These are phyloP conservation scores for Nannochloropsis granulata DNA, from an alignment of 108 stramenopile genomes.

Conservation along the genomic window DNA sequence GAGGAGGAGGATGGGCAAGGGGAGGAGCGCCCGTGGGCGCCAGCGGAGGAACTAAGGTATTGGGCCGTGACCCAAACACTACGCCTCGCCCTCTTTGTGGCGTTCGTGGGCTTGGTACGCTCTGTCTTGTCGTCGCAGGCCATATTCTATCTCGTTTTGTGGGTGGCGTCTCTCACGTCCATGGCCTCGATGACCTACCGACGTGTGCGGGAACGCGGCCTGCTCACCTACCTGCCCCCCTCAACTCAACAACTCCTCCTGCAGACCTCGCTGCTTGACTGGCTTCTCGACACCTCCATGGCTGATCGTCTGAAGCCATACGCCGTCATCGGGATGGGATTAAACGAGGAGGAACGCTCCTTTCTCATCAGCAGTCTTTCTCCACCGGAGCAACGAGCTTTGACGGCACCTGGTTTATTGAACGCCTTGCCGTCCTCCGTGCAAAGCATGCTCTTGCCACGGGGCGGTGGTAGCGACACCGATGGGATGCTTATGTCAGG, in stretches of 20 bases:
- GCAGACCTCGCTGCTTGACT: background rate
- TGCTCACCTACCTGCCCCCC: background rate
- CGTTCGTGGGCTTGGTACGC: background rate
- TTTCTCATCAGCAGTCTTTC: background rate
- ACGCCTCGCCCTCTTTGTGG: background rate
- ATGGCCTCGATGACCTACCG: background rate
- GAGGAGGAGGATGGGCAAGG: background rate
- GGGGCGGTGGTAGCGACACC: background rate
- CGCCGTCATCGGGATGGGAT: background rate
- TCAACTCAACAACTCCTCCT: background rate
- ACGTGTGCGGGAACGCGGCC: background rate
- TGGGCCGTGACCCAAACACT: background rate
- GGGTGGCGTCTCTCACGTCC: background rate
- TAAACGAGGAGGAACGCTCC: background rate
- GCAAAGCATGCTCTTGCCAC: background rate
- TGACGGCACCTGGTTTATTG: background rate
- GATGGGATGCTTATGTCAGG: background rate
- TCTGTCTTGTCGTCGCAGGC: background rate
- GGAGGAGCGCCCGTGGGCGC: background rate
- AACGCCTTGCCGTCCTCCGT: background rate
- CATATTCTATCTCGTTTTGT: background rate
- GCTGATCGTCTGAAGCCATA: background rate
- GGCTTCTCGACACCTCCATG: background rate
- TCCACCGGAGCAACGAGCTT: background rate
- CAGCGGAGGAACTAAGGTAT: background rate